Evolutionary conservation across 2,329 filamentous ascomycete genomes (phyloP), one percentile per base, ranked within the genome.

Genomic region (Mollisiaceae sp.): DNA sequence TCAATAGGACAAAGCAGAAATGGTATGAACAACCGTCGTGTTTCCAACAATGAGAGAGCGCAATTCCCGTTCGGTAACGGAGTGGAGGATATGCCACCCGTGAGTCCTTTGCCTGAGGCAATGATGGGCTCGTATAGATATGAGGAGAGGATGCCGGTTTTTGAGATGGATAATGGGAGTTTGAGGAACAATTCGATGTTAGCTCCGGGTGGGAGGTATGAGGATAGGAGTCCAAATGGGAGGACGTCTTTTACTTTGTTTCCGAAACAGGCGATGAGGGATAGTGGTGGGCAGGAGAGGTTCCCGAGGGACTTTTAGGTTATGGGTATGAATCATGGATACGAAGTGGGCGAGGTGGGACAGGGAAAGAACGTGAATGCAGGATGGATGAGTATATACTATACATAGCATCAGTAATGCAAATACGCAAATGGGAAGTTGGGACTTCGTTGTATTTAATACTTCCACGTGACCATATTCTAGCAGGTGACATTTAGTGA

Each of bases 261-360:
- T 27, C 61, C 61, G 0, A 52, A 22, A 27, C 55, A 54, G 4
- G 27, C n/a, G 15, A 52, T 39, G 35, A 45, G 55, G n/a, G 55
- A 59, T 6, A 36, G 36, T 24, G 4, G 18, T 18, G 47, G 43
- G 11, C 50, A 59, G 43, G 12, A n/a, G 22, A 27, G 39, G 41
- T 15, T 8, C n/a, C 58, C 32, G 22, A 70, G 61, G 52, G 55
- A 63, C 22, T 63, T 63, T 27, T 63, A 59, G 35, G 43, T 20
- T 20, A 22, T 22, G 45, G n/a, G 43, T 5, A n/a, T 20, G 43
- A 47, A 11, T 50, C 18, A n/a, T 50, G n/a, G n/a, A 50, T 50
- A 2, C 1, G 15, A 4, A n/a, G 15, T 43, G 8, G 15, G 41
- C n/a, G 41, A n/a, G n/a, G 11, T 15, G 1, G 41, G 15, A 43